phyloP scores from a whole-genome alignment of 164 flowering plant species.

The Berberis thunbergii region DNA sequence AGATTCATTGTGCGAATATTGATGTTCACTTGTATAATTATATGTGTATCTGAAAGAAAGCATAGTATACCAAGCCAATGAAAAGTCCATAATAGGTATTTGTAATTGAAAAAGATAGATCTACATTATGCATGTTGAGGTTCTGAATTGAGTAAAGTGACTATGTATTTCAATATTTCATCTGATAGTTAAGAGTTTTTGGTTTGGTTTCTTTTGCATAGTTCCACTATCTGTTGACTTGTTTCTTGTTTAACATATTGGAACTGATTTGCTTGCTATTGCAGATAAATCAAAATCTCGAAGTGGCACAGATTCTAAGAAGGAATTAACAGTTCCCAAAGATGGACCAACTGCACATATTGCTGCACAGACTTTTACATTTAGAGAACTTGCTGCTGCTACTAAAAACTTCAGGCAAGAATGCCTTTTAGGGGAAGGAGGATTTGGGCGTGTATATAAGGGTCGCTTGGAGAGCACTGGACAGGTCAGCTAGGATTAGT shows the following conservation, averaged over 20 bases:
- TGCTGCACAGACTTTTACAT: slow-evolving; percentile 81
- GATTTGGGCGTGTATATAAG: slow-evolving; percentile 67
- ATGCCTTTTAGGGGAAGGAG: slow-evolving; percentile 16
- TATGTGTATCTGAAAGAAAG: not conserved
- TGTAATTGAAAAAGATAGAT: too few relatives aligned
- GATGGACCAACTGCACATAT: slow-evolving; percentile 56
- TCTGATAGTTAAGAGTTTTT: not conserved
- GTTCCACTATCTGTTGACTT: not conserved
- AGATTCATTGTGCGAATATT: not conserved
- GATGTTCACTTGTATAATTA: not conserved
- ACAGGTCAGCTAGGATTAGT: slow-evolving; percentile 33
- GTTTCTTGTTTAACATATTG: not conserved
- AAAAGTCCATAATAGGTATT: too few relatives aligned
- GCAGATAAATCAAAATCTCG: slow-evolving; percentile 59
- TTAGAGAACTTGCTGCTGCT: slow-evolving; percentile 73
- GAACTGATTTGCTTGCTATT: not conserved
- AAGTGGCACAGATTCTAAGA: slow-evolving; percentile 45
- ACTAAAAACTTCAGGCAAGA: slow-evolving; percentile 77
- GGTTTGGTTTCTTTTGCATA: not conserved
- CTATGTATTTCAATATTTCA: not conserved
- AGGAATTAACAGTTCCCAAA: slow-evolving; percentile 40
- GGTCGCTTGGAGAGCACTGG: slow-evolving; percentile 74
- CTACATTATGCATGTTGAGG: too few relatives aligned
- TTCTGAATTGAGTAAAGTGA: not conserved
- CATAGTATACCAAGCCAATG: not conserved